Evolutionary conservation across 2,329 filamentous ascomycete genomes (phyloP), one percentile per base, ranked within the genome.

Genomic region (Bipolaris bicolor): DNA sequence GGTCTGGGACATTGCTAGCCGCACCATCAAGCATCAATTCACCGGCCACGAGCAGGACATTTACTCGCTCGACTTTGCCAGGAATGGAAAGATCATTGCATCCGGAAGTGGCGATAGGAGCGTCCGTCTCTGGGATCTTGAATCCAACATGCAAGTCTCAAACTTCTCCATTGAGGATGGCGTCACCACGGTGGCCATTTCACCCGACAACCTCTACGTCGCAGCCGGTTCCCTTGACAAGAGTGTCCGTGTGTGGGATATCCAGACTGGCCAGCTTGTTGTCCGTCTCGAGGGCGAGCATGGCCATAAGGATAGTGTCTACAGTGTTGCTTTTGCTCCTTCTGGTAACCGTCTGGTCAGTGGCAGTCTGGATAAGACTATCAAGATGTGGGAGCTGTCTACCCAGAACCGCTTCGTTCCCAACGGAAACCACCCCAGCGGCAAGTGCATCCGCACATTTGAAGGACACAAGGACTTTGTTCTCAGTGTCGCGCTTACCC

Each of bases 401-500:
- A 86, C 90, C 20, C 86, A 89, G 43, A 86, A 90, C 67, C 83
- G 83, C 66, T 85, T 88, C 69, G 84, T 88, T 57, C 83, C 86
- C 45, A 86, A 85, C 72, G 86, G 85, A 72, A 83, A 86, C 43
- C 86, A 88, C 7, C 96, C 95, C 82, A 90, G 90, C 34, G 94
- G 95, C 68, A 92, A 96, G 76, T 98, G 95, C 75, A 88, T 97
- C 70, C 92, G 93, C 81, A 98, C 94, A 1, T 99, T 98, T 70
- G 95, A 98, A 74, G 95, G 95, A 49, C 95, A 99, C 80, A 90
- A 96, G 90, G 95, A 99, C 79, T 99, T 98, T 73, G 95, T 99
- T 58, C 87, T 99, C 43, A 95, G 90, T 57, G 95, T 99, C 55
- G 96, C 95, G 16, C 86, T 98, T 60, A 98, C 95, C 0, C 95